These are phyloP conservation scores for Chaetomium globosum DNA, from an alignment of 2,329 filamentous ascomycete species.

Conservation along the genomic window DNA sequence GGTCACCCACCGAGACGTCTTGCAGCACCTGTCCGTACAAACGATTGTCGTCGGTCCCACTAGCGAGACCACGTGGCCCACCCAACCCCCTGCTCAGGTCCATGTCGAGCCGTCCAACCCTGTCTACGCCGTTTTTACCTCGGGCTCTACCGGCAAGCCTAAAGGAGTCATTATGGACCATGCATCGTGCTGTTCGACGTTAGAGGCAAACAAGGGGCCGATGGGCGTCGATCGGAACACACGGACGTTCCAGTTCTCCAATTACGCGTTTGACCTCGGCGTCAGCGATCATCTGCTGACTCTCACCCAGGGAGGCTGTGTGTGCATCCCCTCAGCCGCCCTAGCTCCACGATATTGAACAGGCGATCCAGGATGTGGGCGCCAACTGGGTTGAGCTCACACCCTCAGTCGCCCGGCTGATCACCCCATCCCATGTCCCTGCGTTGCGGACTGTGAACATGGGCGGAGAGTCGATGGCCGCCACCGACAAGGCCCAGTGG, in stretches of 20 bases:
- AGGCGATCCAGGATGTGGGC: conserved; percentile 5
- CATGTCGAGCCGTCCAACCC: conserved; percentile 2
- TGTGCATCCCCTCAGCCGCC: conserved; percentile 7
- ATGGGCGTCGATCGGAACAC: conserved; percentile 5
- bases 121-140: conserved; percentile 2
- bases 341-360: conserved; percentile 4
- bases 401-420: conserved; percentile 3
- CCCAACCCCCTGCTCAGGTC: not conserved
- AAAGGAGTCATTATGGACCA: conserved; percentile 3
- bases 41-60: conserved; percentile 6
- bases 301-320: conserved; percentile 1
- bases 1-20: conserved; percentile 5
- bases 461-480: not conserved
- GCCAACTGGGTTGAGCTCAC: conserved; percentile 1
- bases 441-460: conserved; percentile 1
- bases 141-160: conserved; percentile 3
- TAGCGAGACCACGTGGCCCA: conserved; percentile 4
- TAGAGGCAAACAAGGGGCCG: conserved; percentile 7
- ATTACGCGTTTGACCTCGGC: not conserved
- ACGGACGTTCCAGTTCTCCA: conserved; percentile 3
- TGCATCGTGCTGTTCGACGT: conserved; percentile 7
- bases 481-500: conserved; percentile 2
- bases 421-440: conserved; percentile 5
- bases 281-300: conserved; percentile 4
- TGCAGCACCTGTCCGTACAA: conserved; percentile 3